A percentile compares a stretch with the other conserved stretches of the same genome.
Conservation (phyloP, 192 early-diverging fungal genomes). For the Dispira simplex region DNA sequence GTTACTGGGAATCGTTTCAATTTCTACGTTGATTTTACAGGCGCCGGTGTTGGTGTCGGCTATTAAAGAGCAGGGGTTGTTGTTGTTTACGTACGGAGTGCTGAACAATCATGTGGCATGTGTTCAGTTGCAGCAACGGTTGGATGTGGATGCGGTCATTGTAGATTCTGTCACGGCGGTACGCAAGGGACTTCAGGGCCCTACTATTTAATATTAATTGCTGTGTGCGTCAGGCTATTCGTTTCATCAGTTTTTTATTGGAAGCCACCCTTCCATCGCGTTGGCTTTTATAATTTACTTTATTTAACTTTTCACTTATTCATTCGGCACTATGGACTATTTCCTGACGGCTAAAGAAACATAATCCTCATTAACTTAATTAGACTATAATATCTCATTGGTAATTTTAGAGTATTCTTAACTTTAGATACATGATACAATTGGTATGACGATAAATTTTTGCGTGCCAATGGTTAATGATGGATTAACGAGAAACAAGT, state of each 20-base stretch:
- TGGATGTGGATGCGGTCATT: slow-evolving; percentile 80
- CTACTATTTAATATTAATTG: neutral
- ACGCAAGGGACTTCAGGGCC: slow-evolving; percentile 20
- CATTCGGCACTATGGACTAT: neutral
- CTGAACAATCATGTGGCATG: slow-evolving; percentile 59
- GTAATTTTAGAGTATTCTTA: neutral
- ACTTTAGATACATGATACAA: neutral
- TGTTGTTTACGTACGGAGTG: slow-evolving; percentile 71
- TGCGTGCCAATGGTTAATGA: neutral
- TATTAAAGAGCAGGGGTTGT: slow-evolving; percentile 53
- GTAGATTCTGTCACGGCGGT: slow-evolving; percentile 47
- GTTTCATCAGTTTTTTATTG: neutral
- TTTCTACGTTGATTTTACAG: slow-evolving; percentile 53
- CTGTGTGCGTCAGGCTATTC: neutral
- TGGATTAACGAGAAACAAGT: neutral
- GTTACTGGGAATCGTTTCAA: slow-evolving; percentile 66
- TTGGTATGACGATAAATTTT: neutral
- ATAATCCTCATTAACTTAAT: neutral
- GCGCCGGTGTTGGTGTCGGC: slow-evolving; percentile 51
- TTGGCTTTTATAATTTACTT: neutral
- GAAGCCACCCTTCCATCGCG: neutral
- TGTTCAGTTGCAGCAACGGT: slow-evolving; percentile 51
- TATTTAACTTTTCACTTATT: neutral
- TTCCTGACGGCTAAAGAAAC: neutral
- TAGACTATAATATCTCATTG: neutral